phyloP scores from a whole-genome alignment of 2,329 filamentous ascomycete genomes.

The Fusarium tanahbumbuense region DNA sequence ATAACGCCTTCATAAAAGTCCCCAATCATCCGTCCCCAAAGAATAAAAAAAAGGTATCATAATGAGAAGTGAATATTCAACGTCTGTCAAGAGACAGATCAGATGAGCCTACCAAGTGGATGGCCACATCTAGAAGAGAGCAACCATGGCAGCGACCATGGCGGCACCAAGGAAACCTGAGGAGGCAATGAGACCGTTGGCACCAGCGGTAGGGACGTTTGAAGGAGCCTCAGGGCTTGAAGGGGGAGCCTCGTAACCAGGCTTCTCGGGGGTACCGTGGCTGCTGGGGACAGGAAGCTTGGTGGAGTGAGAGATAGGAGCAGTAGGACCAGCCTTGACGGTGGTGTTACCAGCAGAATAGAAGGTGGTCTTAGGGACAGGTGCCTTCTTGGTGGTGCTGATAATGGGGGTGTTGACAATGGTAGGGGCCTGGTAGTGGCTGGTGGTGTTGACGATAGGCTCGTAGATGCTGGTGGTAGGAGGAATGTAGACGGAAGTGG shows the following conservation, averaged over 20 bases:
- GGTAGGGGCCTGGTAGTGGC: constrained; percentile 36
- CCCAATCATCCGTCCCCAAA: constrained; percentile 49
- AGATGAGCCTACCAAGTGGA: constrained; percentile 10
- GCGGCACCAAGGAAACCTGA: constrained; percentile 55
- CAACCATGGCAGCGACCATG: constrained; percentile 55
- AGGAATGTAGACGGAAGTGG: constrained; percentile 28
- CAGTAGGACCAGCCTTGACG: constrained; percentile 42
- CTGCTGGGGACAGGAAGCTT: constrained; percentile 38
- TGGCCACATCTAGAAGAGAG: constrained; percentile 49
- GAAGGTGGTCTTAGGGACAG: constrained; percentile 42
- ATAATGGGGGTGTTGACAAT: constrained; percentile 46
- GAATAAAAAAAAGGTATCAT: constrained; percentile 41
- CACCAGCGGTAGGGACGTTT: constrained; percentile 47
- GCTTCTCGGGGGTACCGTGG: constrained; percentile 22
- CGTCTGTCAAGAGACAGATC: not conserved
- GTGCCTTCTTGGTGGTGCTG: constrained; percentile 36
- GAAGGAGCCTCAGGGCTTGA: constrained; percentile 14
- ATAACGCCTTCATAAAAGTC: constrained; percentile 33
- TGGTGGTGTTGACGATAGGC: constrained; percentile 44
- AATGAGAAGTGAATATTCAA: constrained; percentile 26
- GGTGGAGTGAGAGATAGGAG: constrained; percentile 35
- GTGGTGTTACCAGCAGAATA: constrained; percentile 45
- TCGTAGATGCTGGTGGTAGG: constrained; percentile 33
- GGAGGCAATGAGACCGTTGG: constrained; percentile 53
- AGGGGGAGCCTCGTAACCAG: constrained; percentile 23